These are phyloP conservation scores for Persicaria tinctoria DNA, from an alignment of 148 eudicot genomes.

Conservation along the genomic window DNA sequence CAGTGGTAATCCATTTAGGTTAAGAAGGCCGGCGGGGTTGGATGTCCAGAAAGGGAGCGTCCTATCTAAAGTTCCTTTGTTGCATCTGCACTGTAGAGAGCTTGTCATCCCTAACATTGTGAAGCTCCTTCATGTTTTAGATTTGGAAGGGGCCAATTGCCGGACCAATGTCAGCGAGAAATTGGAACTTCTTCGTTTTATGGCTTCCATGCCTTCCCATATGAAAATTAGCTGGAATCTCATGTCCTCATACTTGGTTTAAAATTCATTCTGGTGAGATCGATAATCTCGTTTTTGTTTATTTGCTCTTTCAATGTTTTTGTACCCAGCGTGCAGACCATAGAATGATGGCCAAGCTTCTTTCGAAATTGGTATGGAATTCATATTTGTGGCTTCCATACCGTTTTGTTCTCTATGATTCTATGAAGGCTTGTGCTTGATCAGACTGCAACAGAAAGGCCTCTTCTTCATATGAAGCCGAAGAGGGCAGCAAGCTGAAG, in stretches of 20 bases:
- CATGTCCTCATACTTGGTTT: conserved; percentile 85
- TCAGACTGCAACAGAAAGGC: too few species aligned
- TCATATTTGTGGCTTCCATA: too few species aligned
- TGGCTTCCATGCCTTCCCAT: conserved; percentile 91
- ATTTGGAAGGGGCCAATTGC: conserved; percentile 16
- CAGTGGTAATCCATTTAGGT: conserved; percentile 72
- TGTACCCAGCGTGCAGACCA: too few species aligned
- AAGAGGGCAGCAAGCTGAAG: too few species aligned
- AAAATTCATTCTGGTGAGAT: not conserved
- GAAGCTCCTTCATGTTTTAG: conserved; percentile 41
- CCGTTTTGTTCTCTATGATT: too few species aligned
- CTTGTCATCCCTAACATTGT: conserved; percentile 75
- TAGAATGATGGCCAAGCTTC: too few species aligned
- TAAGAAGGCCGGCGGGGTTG: conserved; percentile 70
- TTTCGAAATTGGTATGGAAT: too few species aligned
- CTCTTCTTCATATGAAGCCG: too few species aligned
- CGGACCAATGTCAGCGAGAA: conserved; percentile 22
- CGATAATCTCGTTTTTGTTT: not conserved
- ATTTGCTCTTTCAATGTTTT: too few species aligned
- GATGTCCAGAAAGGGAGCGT: conserved; percentile 95
- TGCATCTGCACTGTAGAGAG: conserved; percentile 84
- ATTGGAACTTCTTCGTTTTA: conserved; percentile 66
- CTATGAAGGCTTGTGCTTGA: too few species aligned
- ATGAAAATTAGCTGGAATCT: conserved; percentile 99
- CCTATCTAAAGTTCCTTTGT: conserved; percentile 70